These are phyloP conservation scores for Trichophyton rubrum DNA, from an alignment of 2,329 filamentous ascomycete genomes.

Conservation along the genomic window DNA sequence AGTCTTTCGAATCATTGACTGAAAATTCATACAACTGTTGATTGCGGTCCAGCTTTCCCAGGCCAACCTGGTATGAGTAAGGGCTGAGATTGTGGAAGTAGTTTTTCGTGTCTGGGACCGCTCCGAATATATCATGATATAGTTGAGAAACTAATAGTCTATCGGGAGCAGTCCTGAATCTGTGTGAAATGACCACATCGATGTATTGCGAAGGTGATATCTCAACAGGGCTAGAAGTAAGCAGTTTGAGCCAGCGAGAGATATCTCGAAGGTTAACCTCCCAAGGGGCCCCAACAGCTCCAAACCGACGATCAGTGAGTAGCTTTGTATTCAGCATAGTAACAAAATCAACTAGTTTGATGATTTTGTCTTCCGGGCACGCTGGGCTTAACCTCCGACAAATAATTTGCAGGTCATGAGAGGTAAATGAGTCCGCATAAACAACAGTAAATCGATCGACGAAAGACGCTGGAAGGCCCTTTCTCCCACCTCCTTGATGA, in stretches of 20 bases:
- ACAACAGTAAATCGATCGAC: slow-evolving; percentile 98
- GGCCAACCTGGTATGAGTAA: slow-evolving; percentile 61
- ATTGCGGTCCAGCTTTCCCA: slow-evolving; percentile 57
- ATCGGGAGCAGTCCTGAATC: slow-evolving; percentile 66
- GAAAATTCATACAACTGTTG: slow-evolving; percentile 24
- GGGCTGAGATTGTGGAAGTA: slow-evolving; percentile 60
- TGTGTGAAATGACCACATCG: slow-evolving; percentile 69
- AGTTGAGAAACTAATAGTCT: slow-evolving; percentile 51
- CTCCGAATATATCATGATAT: slow-evolving; percentile 53
- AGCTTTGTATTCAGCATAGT: slow-evolving; percentile 63
- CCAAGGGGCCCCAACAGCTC: slow-evolving; percentile 62
- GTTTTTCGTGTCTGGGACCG: slow-evolving; percentile 39
- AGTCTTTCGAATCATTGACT: slow-evolving; percentile 24
- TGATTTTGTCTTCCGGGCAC: slow-evolving; percentile 47
- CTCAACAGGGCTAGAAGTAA: slow-evolving; percentile 48
- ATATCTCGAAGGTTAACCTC: slow-evolving; percentile 91
- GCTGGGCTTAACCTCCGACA: slow-evolving; percentile 63
- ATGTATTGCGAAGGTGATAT: slow-evolving; percentile 62
- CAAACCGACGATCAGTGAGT: slow-evolving; percentile 43
- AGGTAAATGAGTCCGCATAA: slow-evolving; percentile 79
- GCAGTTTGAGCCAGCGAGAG: slow-evolving; percentile 70
- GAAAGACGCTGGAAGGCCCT: slow-evolving; percentile 87
- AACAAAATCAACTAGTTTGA: slow-evolving; percentile 66
- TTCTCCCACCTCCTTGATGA: slow-evolving; percentile 88
- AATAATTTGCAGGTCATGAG: slow-evolving; percentile 70